Conservation (phyloP, 371 early-diverging fungal genomes). For the Fennellomyces sp. region DNA sequence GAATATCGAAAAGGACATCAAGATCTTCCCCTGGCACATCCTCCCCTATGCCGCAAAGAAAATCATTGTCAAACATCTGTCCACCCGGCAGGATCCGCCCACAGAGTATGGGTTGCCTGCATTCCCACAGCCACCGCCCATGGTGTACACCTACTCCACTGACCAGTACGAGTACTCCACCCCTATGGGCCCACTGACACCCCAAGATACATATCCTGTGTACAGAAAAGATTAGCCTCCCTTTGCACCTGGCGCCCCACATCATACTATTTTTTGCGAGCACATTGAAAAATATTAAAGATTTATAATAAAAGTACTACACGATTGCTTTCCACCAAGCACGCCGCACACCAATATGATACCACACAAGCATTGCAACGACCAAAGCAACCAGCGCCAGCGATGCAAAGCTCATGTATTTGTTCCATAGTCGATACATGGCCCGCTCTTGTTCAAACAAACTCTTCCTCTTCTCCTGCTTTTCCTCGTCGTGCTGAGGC, state of each 20-base stretch:
- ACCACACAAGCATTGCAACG: conserved; percentile 30
- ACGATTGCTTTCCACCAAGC: conserved; percentile 14
- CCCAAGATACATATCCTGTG: no score
- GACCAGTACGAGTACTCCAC: no score
- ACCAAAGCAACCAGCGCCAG: conserved; percentile 18
- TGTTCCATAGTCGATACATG: conserved; percentile 31
- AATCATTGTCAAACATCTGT: conserved; percentile 67
- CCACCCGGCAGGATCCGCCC: no score
- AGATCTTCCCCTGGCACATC: conserved; percentile 79
- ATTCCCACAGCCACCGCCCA: neutral
- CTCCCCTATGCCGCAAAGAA: conserved; percentile 71
- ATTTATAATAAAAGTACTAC: neutral
- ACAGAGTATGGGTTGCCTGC: neutral
- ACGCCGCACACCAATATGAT: conserved; percentile 15
- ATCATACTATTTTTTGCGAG: neutral
- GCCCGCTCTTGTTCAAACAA: conserved; percentile 9
- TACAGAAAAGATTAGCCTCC: no score
- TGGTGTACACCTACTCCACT: neutral
- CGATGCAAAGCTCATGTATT: conserved; percentile 31
- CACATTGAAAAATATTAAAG: neutral
- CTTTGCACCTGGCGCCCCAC: no score
- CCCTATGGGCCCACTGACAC: no score
- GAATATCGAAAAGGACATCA: conserved; percentile 88
- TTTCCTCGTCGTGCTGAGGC: neutral
- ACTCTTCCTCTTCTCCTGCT: neutral